phyloP scores from a whole-genome alignment of 108 stramenopile genomes.

The Craspedostauros australis region DNA sequence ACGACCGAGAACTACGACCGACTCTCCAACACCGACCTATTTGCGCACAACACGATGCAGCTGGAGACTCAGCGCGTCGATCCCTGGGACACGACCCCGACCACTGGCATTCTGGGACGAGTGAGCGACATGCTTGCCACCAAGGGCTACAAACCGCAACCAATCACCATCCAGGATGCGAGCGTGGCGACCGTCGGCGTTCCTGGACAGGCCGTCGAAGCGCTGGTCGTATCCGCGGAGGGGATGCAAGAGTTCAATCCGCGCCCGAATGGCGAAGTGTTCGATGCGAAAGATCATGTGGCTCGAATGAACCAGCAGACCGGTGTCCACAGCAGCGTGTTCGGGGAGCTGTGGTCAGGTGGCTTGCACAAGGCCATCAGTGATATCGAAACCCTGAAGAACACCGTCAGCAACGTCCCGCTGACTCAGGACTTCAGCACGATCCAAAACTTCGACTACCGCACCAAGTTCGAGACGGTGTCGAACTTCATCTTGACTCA shows the following conservation, averaged over 20 bases:
- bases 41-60: constrained; percentile 36
- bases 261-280: constrained; percentile 2
- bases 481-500: constrained; percentile 34
- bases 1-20: too few species aligned
- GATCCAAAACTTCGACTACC: too few species aligned
- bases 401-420: too few species aligned
- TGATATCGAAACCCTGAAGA: constrained; percentile 12
- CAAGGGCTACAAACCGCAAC: constrained; percentile 8
- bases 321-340: constrained; percentile 23
- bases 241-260: constrained; percentile 30
- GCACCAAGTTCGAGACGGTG: constrained; percentile 16
- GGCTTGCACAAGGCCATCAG: constrained; percentile 27
- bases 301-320: constrained; percentile 32
- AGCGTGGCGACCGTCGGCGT: constrained; percentile 13
- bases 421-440: too few species aligned
- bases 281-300: constrained; percentile 23
- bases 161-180: constrained; percentile 23
- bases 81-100: constrained; percentile 3
- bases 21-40: too few species aligned
- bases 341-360: constrained; percentile 49
- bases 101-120: constrained; percentile 31
- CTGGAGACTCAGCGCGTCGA: constrained; percentile 24
- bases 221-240: too few species aligned
- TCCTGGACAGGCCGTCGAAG: constrained; percentile 16
- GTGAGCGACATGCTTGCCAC: constrained; percentile 16